Percentiles rank a stretch among this genome's conserved stretches.
These are phyloP conservation scores for Leccinum subrobustum DNA, from an alignment of 1,284 basidiomycete species.

Conservation along the genomic window DNA sequence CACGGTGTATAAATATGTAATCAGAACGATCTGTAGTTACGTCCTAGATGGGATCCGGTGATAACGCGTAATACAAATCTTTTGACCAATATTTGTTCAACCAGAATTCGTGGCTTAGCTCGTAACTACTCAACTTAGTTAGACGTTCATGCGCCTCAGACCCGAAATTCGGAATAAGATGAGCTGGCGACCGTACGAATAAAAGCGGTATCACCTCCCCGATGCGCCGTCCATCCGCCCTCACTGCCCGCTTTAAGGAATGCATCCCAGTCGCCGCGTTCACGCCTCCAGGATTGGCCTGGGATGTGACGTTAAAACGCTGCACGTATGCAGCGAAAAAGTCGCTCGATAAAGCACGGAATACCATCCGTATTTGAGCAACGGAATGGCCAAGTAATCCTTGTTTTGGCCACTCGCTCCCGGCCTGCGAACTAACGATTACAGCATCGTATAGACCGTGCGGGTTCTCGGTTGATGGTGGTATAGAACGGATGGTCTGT, in stretches of 20 bases:
- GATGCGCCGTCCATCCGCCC: background rate
- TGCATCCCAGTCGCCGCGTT: background rate
- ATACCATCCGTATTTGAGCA: background rate
- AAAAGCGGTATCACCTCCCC: background rate
- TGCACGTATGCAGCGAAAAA: background rate
- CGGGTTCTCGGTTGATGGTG: background rate
- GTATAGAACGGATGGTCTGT: background rate
- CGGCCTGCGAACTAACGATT: background rate
- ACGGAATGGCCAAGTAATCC: background rate
- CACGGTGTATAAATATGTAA: background rate
- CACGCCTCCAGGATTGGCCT: background rate
- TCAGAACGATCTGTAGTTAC: background rate
- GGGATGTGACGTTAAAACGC: background rate
- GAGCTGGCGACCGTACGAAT: background rate
- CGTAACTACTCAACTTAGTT: background rate
- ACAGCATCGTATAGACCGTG: background rate
- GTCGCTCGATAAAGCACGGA: background rate
- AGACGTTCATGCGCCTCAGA: background rate
- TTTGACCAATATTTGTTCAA: slow-evolving; percentile 4
- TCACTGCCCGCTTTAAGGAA: background rate
- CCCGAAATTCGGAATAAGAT: background rate
- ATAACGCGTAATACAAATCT: background rate
- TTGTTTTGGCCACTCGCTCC: background rate
- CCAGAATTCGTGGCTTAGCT: slow-evolving; percentile 1
- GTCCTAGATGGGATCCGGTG: background rate